Percentiles rank a stretch among this genome's conserved stretches.
These are phyloP conservation scores for Puccinia polysora DNA, from an alignment of 1,284 basidiomycete species.

Conservation along the genomic window DNA sequence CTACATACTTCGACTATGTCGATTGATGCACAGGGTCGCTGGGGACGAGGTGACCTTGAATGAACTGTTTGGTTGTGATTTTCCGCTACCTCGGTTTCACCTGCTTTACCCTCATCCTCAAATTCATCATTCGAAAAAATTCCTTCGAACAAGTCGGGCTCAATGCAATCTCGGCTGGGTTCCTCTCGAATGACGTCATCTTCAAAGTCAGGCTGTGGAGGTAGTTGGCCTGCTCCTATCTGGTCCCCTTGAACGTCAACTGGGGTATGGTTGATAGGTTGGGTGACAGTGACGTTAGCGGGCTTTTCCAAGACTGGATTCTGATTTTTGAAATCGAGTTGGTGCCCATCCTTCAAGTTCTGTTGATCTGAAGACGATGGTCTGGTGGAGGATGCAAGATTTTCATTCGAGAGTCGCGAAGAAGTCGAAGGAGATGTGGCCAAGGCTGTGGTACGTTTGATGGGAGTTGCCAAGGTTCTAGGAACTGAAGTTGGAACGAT, in stretches of 20 bases:
- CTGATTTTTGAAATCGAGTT: background rate
- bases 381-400: background rate
- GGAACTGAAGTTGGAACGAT: background rate
- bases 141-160: slow-evolving; percentile 3
- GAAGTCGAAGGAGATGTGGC: slow-evolving; percentile 26
- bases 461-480: background rate
- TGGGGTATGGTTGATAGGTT: too few relatives aligned
- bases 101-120: background rate
- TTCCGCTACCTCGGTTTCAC: background rate
- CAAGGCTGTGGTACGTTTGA: slow-evolving; percentile 1
- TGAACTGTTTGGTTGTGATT: background rate
- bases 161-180: slow-evolving; percentile 2
- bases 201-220: background rate
- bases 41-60: background rate
- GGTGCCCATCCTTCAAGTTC: background rate
- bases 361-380: slow-evolving; percentile 4
- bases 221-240: too few relatives aligned
- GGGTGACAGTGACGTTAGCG: background rate
- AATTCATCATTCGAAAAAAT: slow-evolving; percentile 18
- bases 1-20: slow-evolving; percentile 1
- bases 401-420: slow-evolving; percentile 31
- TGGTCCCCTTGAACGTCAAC: background rate
- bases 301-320: background rate
- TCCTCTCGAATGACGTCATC: background rate
- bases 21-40: slow-evolving; percentile 5